These are phyloP conservation scores for Mycena amicta DNA, from an alignment of 768 basidiomycete species.

Conservation along the genomic window DNA sequence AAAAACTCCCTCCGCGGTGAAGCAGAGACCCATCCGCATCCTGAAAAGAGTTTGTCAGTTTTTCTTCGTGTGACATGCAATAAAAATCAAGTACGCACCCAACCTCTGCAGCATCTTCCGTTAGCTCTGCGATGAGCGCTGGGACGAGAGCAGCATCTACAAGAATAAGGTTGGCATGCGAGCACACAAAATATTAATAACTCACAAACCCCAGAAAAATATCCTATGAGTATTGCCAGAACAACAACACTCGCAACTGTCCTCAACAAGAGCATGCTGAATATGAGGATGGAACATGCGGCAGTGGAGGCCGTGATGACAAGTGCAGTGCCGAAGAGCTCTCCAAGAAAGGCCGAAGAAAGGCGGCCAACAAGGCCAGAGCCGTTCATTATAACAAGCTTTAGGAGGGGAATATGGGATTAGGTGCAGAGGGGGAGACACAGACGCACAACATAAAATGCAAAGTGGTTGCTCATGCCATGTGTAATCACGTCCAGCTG, in stretches of 20 bases:
- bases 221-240: conserved; percentile 42
- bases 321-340: conserved; percentile 30
- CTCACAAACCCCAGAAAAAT: conserved; percentile 44
- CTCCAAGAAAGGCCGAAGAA: conserved; percentile 36
- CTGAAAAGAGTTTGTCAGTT: conserved; percentile 52
- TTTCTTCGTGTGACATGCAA: too few relatives aligned
- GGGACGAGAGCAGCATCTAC: conserved; percentile 44
- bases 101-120: conserved; percentile 47
- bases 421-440: conserved; percentile 1
- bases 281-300: conserved; percentile 32
- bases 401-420: conserved; percentile 11
- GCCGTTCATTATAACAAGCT: conserved; percentile 42
- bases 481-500: conserved; percentile 56
- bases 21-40: conserved; percentile 54
- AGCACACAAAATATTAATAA: conserved; percentile 1
- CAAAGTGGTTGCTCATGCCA: conserved; percentile 45
- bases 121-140: conserved; percentile 46
- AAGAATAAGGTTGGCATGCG: neutral
- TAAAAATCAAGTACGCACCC: too few relatives aligned
- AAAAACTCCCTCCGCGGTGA: conserved; percentile 46
- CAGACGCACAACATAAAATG: conserved; percentile 55
- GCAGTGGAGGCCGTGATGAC: conserved; percentile 34
- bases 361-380: conserved; percentile 40
- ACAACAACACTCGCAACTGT: conserved; percentile 30
- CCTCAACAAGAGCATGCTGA: conserved; percentile 38